Conservation (phyloP, 2,329 filamentous ascomycete species). For the Cordyceps farinosa region DNA sequence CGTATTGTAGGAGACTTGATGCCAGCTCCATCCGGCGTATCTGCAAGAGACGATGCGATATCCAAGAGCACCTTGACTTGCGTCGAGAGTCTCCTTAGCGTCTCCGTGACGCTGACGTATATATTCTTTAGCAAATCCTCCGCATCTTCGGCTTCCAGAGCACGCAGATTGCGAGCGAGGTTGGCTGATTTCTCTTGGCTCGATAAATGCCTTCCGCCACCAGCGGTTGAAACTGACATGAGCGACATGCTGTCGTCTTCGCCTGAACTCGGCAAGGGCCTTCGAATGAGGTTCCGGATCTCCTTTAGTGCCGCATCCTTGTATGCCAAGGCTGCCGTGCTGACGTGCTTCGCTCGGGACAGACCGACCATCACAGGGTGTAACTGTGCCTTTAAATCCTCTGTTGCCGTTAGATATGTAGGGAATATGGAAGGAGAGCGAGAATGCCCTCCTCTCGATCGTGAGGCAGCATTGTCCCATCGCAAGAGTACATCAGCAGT, state of each 20-base stretch:
- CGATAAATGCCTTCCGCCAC: slow-evolving; percentile 62
- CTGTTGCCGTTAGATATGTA: slow-evolving; percentile 71
- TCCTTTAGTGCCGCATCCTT: slow-evolving; percentile 81
- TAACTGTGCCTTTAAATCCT: slow-evolving; percentile 67
- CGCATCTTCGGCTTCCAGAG: slow-evolving; percentile 77
- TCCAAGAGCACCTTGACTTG: slow-evolving; percentile 95
- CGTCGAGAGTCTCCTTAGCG: slow-evolving; percentile 76
- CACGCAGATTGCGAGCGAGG: slow-evolving; percentile 80
- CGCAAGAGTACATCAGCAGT: slow-evolving; percentile 71
- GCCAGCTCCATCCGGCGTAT: slow-evolving; percentile 36
- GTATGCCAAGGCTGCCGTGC: slow-evolving; percentile 77
- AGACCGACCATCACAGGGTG: slow-evolving; percentile 71
- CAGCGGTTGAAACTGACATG: slow-evolving; percentile 76
- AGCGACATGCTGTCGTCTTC: slow-evolving; percentile 93
- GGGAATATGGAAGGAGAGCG: slow-evolving; percentile 69
- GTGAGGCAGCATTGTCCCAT: slow-evolving; percentile 75
- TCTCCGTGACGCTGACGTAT: slow-evolving; percentile 85
- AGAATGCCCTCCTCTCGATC: slow-evolving; percentile 67
- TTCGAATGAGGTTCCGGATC: slow-evolving; percentile 78
- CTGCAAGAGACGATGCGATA: slow-evolving; percentile 72
- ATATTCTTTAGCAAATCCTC: slow-evolving; percentile 78
- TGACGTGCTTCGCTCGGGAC: slow-evolving; percentile 75
- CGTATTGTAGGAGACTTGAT: slow-evolving; percentile 46
- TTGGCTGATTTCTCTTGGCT: slow-evolving; percentile 89
- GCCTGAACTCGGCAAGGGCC: slow-evolving; percentile 83